These are phyloP conservation scores for Penicillium janthinellum DNA, from an alignment of 2,329 filamentous ascomycete species.

Conservation along the genomic window DNA sequence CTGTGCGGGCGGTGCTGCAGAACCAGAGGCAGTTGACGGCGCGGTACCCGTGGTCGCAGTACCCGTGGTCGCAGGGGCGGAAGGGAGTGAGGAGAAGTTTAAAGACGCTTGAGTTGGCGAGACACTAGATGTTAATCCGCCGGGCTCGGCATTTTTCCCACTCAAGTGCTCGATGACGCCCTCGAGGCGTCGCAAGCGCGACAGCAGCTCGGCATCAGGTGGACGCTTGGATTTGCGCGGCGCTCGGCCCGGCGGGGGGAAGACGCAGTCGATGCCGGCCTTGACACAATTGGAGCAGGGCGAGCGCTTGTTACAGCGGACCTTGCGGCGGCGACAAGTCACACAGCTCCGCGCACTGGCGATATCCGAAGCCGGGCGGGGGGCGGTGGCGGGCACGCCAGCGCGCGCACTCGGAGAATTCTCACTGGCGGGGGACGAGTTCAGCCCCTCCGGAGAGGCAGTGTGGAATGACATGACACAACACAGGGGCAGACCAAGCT, in stretches of 20 bases:
- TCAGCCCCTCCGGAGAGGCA: conserved; percentile 21
- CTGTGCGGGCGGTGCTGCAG: neutral
- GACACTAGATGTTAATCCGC: conserved; percentile 17
- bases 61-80: conserved; percentile 6
- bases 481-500: neutral
- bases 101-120: conserved; percentile 11
- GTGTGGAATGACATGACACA: conserved; percentile 24
- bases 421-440: conserved; percentile 17
- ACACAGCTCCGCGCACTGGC: conserved; percentile 47
- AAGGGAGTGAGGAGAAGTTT: conserved; percentile 10
- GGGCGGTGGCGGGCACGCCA: conserved; percentile 17
- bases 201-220: conserved; percentile 61
- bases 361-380: conserved; percentile 21
- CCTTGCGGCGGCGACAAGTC: conserved; percentile 51
- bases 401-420: conserved; percentile 19
- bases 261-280: conserved; percentile 61
- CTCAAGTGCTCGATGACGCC: conserved; percentile 63
- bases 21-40: neutral
- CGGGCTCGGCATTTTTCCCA: conserved; percentile 41
- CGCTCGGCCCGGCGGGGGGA: conserved; percentile 62
- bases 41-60: neutral
- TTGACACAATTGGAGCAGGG: conserved; percentile 53
- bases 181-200: conserved; percentile 60
- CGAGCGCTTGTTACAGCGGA: conserved; percentile 51
- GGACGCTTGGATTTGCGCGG: conserved; percentile 61